A percentile compares a stretch with the other conserved stretches of the same genome.
Evolutionary conservation across 2,329 filamentous ascomycete species (phyloP).

Genomic region (Microascus cirrosus): DNA sequence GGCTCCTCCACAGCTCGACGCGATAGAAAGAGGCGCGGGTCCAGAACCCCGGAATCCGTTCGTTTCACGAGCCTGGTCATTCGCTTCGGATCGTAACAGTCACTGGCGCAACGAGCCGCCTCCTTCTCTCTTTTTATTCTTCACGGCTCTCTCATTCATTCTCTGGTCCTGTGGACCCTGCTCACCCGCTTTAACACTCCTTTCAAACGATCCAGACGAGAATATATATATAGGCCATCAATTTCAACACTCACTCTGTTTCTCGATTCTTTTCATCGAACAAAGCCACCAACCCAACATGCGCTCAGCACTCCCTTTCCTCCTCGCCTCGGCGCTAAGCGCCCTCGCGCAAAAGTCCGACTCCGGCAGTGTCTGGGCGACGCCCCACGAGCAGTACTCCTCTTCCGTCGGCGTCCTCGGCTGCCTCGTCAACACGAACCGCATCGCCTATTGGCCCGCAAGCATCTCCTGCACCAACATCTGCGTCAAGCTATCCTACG

Average conservation of each 20-base stretch:
- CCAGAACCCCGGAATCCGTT: background rate
- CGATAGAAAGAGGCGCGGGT: background rate
- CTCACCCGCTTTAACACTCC: background rate
- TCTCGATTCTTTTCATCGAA: background rate
- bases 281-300: background rate
- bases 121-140: background rate
- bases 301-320: background rate
- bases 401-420: conserved; percentile 47
- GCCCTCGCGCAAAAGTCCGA: conserved; percentile 6
- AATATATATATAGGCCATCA: background rate
- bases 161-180: background rate
- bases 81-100: background rate
- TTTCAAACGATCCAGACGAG: background rate
- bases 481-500: conserved; percentile 41
- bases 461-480: conserved; percentile 42
- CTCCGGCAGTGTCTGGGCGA: conserved; percentile 24
- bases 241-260: background rate
- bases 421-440: conserved; percentile 50
- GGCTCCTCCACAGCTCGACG: background rate
- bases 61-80: background rate
- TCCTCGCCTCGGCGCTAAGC: background rate
- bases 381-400: conserved; percentile 45
- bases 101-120: background rate
- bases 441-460: conserved; percentile 49
- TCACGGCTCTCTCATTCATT: background rate